phyloP scores from a whole-genome alignment of 768 basidiomycete species.

The Trametes villosa region DNA sequence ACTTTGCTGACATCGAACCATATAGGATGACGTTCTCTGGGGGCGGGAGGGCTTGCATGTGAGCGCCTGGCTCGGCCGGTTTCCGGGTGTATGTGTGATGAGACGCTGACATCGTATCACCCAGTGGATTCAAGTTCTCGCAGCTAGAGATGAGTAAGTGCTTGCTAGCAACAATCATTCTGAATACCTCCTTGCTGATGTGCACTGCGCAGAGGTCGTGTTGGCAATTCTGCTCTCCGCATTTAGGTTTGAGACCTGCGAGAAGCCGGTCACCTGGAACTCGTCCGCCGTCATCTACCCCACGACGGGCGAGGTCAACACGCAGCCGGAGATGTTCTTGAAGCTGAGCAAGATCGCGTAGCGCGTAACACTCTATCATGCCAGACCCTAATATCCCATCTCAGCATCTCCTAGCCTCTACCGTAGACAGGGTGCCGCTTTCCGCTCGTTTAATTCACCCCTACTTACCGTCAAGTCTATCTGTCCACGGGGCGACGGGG shows the following conservation, averaged over 20 bases:
- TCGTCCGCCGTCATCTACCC: slow-evolving; percentile 32
- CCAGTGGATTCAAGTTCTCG: slow-evolving; percentile 30
- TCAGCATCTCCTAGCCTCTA: too few relatives aligned
- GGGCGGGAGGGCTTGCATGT: slow-evolving; percentile 30
- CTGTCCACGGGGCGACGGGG: too few relatives aligned
- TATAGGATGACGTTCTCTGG: slow-evolving; percentile 34
- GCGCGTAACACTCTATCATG: too few relatives aligned
- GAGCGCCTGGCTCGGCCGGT: slow-evolving; percentile 4
- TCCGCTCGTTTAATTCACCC: too few relatives aligned
- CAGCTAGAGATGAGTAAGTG: slow-evolving; percentile 31
- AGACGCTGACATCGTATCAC: background rate
- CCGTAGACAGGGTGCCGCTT: too few relatives aligned
- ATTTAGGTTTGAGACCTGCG: slow-evolving; percentile 33
- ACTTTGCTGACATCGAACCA: slow-evolving; percentile 6
- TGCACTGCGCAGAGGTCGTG: slow-evolving; percentile 34
- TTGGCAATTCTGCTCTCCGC: slow-evolving; percentile 30
- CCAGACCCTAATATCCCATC: too few relatives aligned
- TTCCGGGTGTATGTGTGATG: too few relatives aligned
- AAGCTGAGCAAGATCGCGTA: slow-evolving; percentile 18
- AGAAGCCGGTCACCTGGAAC: slow-evolving; percentile 35
- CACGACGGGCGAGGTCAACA: slow-evolving; percentile 21
- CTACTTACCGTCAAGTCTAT: too few relatives aligned
- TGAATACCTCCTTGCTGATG: too few relatives aligned
- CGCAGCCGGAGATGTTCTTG: slow-evolving; percentile 29
- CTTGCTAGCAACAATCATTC: too few relatives aligned